Evolutionary conservation across 2,329 filamentous ascomycete species (phyloP), one percentile per base, ranked within the genome.

Genomic region (Drechslerella coelobrocha): DNA sequence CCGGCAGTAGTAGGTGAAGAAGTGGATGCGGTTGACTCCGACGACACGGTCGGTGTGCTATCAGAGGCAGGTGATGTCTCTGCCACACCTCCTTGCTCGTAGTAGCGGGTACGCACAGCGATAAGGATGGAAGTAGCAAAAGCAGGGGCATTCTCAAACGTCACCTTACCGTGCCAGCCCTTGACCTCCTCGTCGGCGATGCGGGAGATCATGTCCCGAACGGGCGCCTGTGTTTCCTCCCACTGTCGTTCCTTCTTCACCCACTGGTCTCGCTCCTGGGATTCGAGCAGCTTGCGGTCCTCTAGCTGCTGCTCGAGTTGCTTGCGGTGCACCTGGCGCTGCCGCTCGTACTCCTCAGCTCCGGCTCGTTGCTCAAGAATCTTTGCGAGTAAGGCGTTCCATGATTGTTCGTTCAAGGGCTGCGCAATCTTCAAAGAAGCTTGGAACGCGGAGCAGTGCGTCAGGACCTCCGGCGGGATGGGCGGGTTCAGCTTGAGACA

Each of bases 71-170:
- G 68, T 57, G 73, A 62, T 54, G 68, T 52, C 51, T 72, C 68
- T 59, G 37, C 21, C 34, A 72, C 56, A 51, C 68, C 68, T 31
- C 61, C 79, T 48, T 86, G 82, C 19, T 82, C 81, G 76, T 89
- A 89, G 77, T 89, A 92, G n/a, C 82, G 82, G 72, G 83, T 83
- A 34, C 87, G 85, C 57, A 90, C 84, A 76, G 87, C 81, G n/a
- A 88, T 79, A 39, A 94, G 80, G 17, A 91, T 85, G 53, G 90
- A 86, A 31, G 85, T 86, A 3, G 89, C 90, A 78, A 93, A 93
- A 52, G 84, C 84, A 2, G 87, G 83, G 68, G 84, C 84, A 73
- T 82, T 88, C 12, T 88, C 85, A 74, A 83, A 86, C 52, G 83
- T 86, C 17, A 92, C 81, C 65, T 83, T 85, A 37, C 84, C 82